Base-by-base conservation (phyloP, 768 basidiomycete genomes). In the Clathrus columnatus region DNA sequence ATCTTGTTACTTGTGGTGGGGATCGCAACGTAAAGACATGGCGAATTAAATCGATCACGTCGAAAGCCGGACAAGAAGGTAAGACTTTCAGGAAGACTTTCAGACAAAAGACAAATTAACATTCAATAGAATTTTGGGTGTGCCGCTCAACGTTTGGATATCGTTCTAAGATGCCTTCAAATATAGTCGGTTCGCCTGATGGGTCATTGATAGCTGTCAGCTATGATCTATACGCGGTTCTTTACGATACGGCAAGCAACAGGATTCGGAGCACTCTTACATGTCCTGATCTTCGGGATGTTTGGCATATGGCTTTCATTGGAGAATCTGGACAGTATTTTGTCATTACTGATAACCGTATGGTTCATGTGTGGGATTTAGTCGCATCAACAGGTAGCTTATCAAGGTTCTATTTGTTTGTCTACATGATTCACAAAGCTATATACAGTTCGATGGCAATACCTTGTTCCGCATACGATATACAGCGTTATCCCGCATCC, bases 11-110 rank as follows among this genome's bases (percentile, higher is more conserved):
- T 5, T 81, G 84, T 10, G 86, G 86, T 5, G 75, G 76, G 59
- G 91, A 94, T 67, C 82, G 83, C 1, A 68, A 72, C 27, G 82
- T 92, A 55, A 96, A 91, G 67, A 72, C 83, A 3, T 98, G 95
- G 95, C 75, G 83, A 57, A 69, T 84, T 36, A 80, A 75, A 64
- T 66, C 62, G 36, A 61, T 69, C 16, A 72, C 69, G 59, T 70
- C 71, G 36, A 78, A 78, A 65, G 76, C 75, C 20, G 66, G 65
- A 32, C 62, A 65, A 26, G 80, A 89, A 70, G 76, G 85, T 83
- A 60, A 67, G 75, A 70, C 49, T 14, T 10, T 7, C 23, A 49
- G 50, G 11, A 20, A 29, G 36, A n/a, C n/a, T 57, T 16, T 23
- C 28, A 10, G 7, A 42, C 43, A 18, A 24, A 36, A 16, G 24